phyloP scores from a whole-genome alignment of 2,329 filamentous ascomycete genomes.

The Colletotrichum karsti region DNA sequence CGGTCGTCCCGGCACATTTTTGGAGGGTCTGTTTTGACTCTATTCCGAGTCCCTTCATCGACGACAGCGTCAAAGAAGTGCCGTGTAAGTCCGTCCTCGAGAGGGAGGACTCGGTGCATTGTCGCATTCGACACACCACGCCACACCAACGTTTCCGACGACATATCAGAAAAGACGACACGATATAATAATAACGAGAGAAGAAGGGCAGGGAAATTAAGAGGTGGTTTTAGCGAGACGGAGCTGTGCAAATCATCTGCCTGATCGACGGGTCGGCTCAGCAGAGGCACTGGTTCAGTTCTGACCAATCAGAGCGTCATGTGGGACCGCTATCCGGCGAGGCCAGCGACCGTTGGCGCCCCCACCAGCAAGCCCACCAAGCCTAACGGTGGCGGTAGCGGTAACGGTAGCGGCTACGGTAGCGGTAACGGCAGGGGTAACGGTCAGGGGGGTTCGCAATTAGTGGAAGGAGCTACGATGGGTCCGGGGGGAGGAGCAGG shows the following conservation, averaged over 20 bases:
- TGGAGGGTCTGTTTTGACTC: no score
- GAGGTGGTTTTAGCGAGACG: constrained; percentile 2
- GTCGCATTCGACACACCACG: no score
- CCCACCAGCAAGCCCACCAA: not conserved
- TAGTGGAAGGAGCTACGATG: constrained; percentile 10
- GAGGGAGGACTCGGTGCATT: no score
- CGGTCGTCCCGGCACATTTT: no score
- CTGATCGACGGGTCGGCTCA: not conserved
- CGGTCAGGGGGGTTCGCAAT: constrained; percentile 19
- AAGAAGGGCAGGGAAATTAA: constrained; percentile 3
- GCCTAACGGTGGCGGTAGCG: not conserved
- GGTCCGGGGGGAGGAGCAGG: not conserved
- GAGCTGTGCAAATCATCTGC: not conserved
- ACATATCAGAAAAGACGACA: not conserved
- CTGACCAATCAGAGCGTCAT: not conserved
- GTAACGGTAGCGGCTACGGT: not conserved
- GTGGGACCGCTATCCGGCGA: constrained; percentile 6
- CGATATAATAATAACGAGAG: no score
- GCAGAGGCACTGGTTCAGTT: not conserved
- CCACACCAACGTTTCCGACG: no score
- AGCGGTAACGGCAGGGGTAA: not conserved
- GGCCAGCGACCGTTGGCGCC: not conserved
- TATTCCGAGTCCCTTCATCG: no score
- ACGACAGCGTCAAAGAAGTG: no score
- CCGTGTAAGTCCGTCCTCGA: no score